Percentiles rank a stretch among this genome's conserved stretches.
Conservation (phyloP, 495 filamentous ascomycete species). For the Polyplosphaeria fusca region DNA sequence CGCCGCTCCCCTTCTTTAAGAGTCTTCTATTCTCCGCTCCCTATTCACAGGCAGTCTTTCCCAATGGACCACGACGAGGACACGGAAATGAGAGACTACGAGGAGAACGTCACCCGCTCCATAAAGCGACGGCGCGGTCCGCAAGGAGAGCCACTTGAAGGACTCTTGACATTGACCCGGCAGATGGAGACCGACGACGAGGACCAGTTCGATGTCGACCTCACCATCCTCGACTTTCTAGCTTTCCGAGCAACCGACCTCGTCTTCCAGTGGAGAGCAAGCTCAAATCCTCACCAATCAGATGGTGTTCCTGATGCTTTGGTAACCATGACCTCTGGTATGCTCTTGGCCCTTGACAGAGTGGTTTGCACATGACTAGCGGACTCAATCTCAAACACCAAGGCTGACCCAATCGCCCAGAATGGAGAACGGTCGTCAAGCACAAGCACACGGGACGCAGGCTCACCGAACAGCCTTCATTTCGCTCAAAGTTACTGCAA, state of each 20-base stretch:
- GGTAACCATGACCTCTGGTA: slow-evolving; percentile 25
- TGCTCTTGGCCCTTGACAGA: background rate
- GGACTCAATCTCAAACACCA: background rate
- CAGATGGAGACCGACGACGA: slow-evolving; percentile 21
- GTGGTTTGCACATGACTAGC: background rate
- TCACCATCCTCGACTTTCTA: slow-evolving; percentile 31
- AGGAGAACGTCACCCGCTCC: slow-evolving; percentile 17
- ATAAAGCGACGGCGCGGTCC: background rate
- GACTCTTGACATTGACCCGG: slow-evolving; percentile 20
- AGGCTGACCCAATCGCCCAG: slow-evolving; percentile 2
- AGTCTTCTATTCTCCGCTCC: background rate
- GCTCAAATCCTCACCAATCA: slow-evolving; percentile 16
- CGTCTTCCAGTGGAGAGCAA: slow-evolving; percentile 24
- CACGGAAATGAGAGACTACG: slow-evolving; percentile 13
- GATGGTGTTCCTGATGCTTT: slow-evolving; percentile 20
- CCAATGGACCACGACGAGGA: slow-evolving; percentile 7
- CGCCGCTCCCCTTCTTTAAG: slow-evolving; percentile 6
- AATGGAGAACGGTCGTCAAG: slow-evolving; percentile 23
- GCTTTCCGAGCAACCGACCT: slow-evolving; percentile 25
- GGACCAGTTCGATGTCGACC: slow-evolving; percentile 29
- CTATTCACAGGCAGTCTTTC: background rate
- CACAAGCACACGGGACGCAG: slow-evolving; percentile 19
- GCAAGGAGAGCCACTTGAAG: slow-evolving; percentile 19
- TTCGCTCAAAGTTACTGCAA: slow-evolving; percentile 25
- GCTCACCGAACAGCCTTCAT: slow-evolving; percentile 15